phyloP scores from a whole-genome alignment of 192 early-diverging fungal species.

The Spinellus fusiger region DNA sequence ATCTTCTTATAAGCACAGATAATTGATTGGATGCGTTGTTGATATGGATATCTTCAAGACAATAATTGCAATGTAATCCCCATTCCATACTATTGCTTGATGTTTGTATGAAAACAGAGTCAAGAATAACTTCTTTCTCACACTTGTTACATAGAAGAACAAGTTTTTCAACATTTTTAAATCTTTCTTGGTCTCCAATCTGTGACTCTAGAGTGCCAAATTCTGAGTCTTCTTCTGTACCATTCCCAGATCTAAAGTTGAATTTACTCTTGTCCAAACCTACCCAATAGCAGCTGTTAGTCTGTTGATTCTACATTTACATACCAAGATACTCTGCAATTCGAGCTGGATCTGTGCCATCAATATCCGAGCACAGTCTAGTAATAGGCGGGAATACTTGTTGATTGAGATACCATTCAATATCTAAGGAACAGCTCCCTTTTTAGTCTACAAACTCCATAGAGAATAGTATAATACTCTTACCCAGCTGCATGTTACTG shows the following conservation, averaged over 20 bases:
- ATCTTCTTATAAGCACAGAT: constrained; percentile 50
- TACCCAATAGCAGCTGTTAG: neutral
- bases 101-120: constrained; percentile 16
- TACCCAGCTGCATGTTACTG: constrained; percentile 39
- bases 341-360: constrained; percentile 70
- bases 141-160: constrained; percentile 57
- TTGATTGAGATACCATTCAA: constrained; percentile 89
- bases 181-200: constrained; percentile 66
- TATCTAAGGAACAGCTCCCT: constrained; percentile 49
- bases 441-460: neutral
- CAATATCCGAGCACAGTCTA: constrained; percentile 79
- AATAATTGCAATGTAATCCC: constrained; percentile 52
- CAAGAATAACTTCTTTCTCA: constrained; percentile 39
- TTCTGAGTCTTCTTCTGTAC: constrained; percentile 35
- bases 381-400: constrained; percentile 87
- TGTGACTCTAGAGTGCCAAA: constrained; percentile 74
- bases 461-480: constrained; percentile 27
- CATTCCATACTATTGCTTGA: constrained; percentile 20
- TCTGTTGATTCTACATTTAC: neutral
- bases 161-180: constrained; percentile 67
- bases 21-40: constrained; percentile 61
- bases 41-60: constrained; percentile 35
- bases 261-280: constrained; percentile 74
- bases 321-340: constrained; percentile 85
- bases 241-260: constrained; percentile 16